phyloP scores from a whole-genome alignment of 345 rosid species.

The Gossypium arboreum region DNA sequence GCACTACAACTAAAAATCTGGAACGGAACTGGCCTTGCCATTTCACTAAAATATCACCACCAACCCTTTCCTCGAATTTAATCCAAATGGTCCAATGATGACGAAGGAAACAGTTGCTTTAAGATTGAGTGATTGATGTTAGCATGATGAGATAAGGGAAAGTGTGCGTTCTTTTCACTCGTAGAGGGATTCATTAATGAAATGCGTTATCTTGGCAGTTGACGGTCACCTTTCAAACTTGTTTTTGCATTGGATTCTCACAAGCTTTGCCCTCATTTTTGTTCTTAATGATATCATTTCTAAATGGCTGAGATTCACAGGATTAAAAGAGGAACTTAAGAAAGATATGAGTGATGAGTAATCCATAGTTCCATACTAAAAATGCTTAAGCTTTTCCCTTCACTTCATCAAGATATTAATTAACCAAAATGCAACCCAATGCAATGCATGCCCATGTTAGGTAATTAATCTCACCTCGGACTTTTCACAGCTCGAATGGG shows the following conservation, averaged over 20 bases:
- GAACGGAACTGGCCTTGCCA: conserved; percentile 23
- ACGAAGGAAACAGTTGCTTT: conserved; percentile 16
- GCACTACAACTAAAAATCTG: background rate
- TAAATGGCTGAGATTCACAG: conserved; percentile 24
- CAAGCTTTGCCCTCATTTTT: no score
- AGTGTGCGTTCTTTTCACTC: background rate
- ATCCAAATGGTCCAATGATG: conserved; percentile 29
- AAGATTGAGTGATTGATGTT: background rate
- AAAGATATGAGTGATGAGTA: background rate
- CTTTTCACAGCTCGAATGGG: conserved; percentile 9
- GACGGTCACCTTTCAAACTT: conserved; percentile 28
- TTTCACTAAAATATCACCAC: conserved; percentile 12
- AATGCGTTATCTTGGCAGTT: conserved; percentile 23
- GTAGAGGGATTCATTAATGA: conserved; percentile 13
- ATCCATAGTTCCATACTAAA: no score
- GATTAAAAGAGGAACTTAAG: background rate
- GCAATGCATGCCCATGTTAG: no score
- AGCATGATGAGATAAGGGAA: background rate
- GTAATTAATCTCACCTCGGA: conserved; percentile 17
- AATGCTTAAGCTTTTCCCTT: no score
- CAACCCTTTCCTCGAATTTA: conserved; percentile 23
- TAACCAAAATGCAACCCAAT: no score
- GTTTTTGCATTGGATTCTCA: conserved; percentile 39
- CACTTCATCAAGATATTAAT: no score
- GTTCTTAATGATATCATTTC: background rate